A percentile compares a stretch with the other conserved stretches of the same genome.
These are phyloP conservation scores for Epichloe sibirici DNA, from an alignment of 2,329 filamentous ascomycete species.

Conservation along the genomic window DNA sequence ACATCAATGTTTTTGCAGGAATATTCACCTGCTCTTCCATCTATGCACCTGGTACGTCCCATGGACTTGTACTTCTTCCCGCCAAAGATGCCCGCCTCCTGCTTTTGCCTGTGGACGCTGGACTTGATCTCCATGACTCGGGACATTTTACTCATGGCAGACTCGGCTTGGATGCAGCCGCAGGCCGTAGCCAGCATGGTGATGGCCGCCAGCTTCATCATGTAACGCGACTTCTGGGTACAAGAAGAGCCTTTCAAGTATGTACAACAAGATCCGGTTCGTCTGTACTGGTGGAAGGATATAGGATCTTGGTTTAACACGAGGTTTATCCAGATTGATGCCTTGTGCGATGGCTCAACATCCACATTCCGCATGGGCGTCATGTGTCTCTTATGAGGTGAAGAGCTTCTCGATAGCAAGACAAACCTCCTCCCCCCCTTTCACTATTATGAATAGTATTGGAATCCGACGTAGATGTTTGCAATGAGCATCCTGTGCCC, in stretches of 20 bases:
- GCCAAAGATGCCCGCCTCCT: neutral
- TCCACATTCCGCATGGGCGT: neutral
- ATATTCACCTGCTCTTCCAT: conserved; percentile 14
- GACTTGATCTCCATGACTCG: neutral
- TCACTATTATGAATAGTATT: too few species aligned
- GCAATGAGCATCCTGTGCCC: neutral
- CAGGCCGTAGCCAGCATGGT: neutral
- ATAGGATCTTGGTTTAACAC: neutral
- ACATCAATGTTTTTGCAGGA: conserved; percentile 24
- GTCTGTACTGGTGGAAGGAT: neutral
- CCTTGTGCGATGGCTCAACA: neutral
- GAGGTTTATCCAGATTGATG: neutral
- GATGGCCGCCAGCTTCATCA: neutral
- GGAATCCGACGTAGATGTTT: too few species aligned
- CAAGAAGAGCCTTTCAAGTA: neutral
- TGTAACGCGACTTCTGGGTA: neutral
- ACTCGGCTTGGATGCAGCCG: neutral
- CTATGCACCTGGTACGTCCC: neutral
- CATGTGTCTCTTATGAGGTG: neutral
- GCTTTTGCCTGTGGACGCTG: neutral
- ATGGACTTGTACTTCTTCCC: neutral
- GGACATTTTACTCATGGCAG: neutral
- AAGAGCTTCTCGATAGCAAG: neutral
- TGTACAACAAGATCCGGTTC: neutral
- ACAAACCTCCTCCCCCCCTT: neutral